Conservation (phyloP, 768 basidiomycete genomes). For the Hericium alpestre region DNA sequence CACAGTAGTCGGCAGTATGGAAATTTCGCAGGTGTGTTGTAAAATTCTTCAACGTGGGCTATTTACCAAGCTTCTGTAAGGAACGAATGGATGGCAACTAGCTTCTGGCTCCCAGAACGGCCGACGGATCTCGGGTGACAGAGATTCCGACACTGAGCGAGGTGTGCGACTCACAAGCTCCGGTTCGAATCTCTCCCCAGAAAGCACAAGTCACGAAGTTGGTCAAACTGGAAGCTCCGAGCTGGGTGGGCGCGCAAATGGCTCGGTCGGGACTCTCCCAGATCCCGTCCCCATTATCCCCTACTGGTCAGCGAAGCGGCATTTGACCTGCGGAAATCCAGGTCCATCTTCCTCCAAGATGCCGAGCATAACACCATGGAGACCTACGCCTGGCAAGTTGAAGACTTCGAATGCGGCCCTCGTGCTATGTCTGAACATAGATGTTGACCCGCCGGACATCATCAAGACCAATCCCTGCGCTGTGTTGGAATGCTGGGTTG, state of each 20-base stretch:
- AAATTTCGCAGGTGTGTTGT: not conserved
- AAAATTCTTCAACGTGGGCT: not conserved
- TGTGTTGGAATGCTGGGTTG: constrained; percentile 93
- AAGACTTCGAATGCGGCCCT: constrained; percentile 86
- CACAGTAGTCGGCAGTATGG: not conserved
- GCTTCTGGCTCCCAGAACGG: constrained; percentile 10
- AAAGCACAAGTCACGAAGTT: constrained; percentile 12
- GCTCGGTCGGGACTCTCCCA: constrained; percentile 21
- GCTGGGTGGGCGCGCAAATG: constrained; percentile 18
- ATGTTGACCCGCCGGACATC: constrained; percentile 94
- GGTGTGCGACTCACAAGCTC: constrained; percentile 20
- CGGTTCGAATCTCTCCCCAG: constrained; percentile 21
- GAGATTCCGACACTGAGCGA: constrained; percentile 23
- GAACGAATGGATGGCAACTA: constrained; percentile 7
- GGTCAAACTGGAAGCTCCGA: constrained; percentile 20
- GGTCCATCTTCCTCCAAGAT: constrained; percentile 59
- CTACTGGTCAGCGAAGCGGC: constrained; percentile 82
- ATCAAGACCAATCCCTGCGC: constrained; percentile 97
- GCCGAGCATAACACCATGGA: constrained; percentile 65
- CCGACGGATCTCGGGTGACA: constrained; percentile 11
- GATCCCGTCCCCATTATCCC: constrained; percentile 54
- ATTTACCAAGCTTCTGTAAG: constrained; percentile 1
- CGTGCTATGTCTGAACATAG: constrained; percentile 91
- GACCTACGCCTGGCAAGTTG: constrained; percentile 72
- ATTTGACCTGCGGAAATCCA: constrained; percentile 84